Evolutionary conservation across 495 filamentous ascomycete species (phyloP), one percentile per base, ranked within the genome.

Genomic region (Trichoderma reesei): DNA sequence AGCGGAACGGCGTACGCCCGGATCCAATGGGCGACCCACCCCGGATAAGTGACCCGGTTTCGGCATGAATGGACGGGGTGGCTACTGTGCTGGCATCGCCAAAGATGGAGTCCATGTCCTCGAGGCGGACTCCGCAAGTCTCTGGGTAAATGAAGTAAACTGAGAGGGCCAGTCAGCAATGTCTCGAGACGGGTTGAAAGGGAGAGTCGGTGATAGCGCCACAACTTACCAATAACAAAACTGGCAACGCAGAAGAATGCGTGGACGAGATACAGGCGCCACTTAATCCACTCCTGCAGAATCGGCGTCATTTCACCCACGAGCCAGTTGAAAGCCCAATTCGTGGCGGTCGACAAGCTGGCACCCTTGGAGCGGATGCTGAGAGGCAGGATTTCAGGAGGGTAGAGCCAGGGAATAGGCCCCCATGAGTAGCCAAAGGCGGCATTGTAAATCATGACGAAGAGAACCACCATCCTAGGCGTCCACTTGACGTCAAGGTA

Each of bases 401-500:
- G 94, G 72, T 98, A 98, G 11, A 98, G 82, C 94, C 94, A 98
- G 0, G 94, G 94, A 62, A 98, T 92, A 3, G 94, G 94, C 38
- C 94, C 94, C 95, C 95, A 98, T n/a, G 93, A 97, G 65, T 92
- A 94, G 37, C 94, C 94, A 71, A 98, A 98, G 18, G 95, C 89
- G 14, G 94, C 94, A 72, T 98, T 98, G 77, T 98, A 98, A 59
- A 96, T 88, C 87, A 98, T 96, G 66, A 98, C 94, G 72, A 96
- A 90, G 26, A 96, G 74, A 59, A 98, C 95, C 13, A 96, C 95
- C 68, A 96, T 76, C 5, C 79, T 88, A 8, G 89, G 90, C 11
- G 95, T 97, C 44, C 81, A 80, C 4, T 72, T 67, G 54, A 96
- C 82, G 65, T 96, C 86, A 64, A 98, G 86, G 75, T 87, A 93